Conservation (phyloP, 306 rosid species). For the Hippophae tibetana region DNA sequence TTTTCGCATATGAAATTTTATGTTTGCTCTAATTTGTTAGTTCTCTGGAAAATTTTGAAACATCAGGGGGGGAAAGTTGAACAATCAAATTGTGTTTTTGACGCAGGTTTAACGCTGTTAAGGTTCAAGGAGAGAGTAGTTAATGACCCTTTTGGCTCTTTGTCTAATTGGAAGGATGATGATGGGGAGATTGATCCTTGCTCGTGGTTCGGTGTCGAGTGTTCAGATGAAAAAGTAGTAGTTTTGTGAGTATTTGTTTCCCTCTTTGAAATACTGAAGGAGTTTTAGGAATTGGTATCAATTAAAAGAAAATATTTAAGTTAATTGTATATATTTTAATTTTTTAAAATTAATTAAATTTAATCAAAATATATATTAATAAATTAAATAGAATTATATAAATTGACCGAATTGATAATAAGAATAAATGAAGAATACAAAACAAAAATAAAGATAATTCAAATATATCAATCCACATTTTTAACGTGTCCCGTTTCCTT, state of each 20-base stretch:
- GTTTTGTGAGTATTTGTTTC: slow-evolving; percentile 50
- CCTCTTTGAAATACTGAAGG: not conserved
- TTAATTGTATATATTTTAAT: not conserved
- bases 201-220: slow-evolving; percentile 79
- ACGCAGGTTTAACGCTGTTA: slow-evolving; percentile 73
- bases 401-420: no score
- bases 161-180: slow-evolving; percentile 64
- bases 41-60: slow-evolving; percentile 5
- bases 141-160: slow-evolving; percentile 71
- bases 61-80: slow-evolving; percentile 6
- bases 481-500: no score
- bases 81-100: slow-evolving; percentile 13
- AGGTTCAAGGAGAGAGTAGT: slow-evolving; percentile 53
- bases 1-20: slow-evolving; percentile 7
- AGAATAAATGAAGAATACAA: no score
- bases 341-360: not conserved
- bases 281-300: not conserved
- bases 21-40: slow-evolving; percentile 4
- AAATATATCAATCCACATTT: no score
- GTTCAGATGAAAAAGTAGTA: slow-evolving; percentile 64
- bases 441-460: no score
- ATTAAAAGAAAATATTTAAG: not conserved
- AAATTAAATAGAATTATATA: no score
- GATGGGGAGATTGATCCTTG: slow-evolving; percentile 45
- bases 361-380: no score